A percentile compares a stretch with the other conserved stretches of the same genome.
phyloP scores from a whole-genome alignment of 306 rosid species.

The Corylus americana region DNA sequence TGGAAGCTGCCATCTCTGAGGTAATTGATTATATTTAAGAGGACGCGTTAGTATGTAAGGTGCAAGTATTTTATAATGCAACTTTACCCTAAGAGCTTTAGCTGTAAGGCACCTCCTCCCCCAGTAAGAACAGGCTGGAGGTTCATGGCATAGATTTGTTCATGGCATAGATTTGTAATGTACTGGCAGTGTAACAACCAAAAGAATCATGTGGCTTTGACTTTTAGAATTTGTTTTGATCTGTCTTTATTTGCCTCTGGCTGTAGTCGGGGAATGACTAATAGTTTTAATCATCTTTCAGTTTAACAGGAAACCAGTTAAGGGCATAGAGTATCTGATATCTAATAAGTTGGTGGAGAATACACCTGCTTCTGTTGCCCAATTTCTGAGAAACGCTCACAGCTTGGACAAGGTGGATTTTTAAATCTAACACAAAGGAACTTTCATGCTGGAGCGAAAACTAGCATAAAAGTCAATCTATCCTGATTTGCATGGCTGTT shows the following conservation, averaged over 20 bases:
- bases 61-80: neutral
- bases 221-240: slow-evolving; percentile 3
- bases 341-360: slow-evolving; percentile 89
- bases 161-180: neutral
- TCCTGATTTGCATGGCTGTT: neutral
- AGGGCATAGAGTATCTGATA: slow-evolving; percentile 83
- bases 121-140: neutral
- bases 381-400: slow-evolving; percentile 81
- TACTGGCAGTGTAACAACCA: slow-evolving; percentile 4
- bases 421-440: slow-evolving; percentile 21
- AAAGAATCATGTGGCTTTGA: neutral
- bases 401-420: slow-evolving; percentile 81
- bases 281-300: slow-evolving; percentile 50
- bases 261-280: slow-evolving; percentile 45
- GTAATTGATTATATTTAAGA: slow-evolving; percentile 34
- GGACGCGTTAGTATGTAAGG: neutral
- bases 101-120: neutral
- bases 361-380: slow-evolving; percentile 83
- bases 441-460: neutral
- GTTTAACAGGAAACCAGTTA: slow-evolving; percentile 91
- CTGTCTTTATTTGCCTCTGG: slow-evolving; percentile 24
- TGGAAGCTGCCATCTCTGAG: slow-evolving; percentile 93
- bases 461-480: neutral
- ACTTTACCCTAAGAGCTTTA: neutral
- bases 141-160: neutral